These are phyloP conservation scores for Zoysia pacifica DNA, from an alignment of 176 grass and related monocot species.

Conservation along the genomic window DNA sequence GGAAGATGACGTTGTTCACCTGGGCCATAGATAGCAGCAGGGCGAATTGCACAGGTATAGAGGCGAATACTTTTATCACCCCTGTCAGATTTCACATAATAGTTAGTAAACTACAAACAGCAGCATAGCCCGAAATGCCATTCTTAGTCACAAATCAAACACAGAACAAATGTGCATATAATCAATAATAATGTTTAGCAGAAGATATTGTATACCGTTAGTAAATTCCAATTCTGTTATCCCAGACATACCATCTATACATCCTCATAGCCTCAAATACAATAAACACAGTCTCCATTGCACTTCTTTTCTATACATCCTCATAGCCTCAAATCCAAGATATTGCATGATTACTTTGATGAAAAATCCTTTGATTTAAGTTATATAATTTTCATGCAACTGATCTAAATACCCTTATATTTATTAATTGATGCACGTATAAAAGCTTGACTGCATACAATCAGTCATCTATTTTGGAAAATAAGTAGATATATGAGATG, in stretches of 20 bases:
- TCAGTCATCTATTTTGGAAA: neutral
- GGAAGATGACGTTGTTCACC: slow-evolving; percentile 86
- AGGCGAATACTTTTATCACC: slow-evolving; percentile 43
- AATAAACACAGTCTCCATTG: neutral
- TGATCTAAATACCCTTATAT: neutral
- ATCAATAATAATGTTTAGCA: neutral
- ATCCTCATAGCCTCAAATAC: neutral
- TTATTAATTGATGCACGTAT: neutral
- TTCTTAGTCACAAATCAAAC: slow-evolving; percentile 10
- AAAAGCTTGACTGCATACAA: neutral
- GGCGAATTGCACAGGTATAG: slow-evolving; percentile 88
- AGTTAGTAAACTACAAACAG: slow-evolving; percentile 22
- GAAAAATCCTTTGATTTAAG: neutral
- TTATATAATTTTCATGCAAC: neutral
- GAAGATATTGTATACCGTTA: neutral
- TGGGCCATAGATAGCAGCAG: slow-evolving; percentile 92
- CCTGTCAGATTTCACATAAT: slow-evolving; percentile 37
- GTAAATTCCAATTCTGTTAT: neutral
- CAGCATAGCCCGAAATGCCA: slow-evolving; percentile 3
- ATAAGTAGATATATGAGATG: neutral
- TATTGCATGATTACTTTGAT: neutral
- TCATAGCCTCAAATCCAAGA: too few relatives aligned
- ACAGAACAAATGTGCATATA: neutral
- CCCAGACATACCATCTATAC: neutral
- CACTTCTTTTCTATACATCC: too few relatives aligned